These are phyloP conservation scores for Ceratobasidium sp. DNA, from an alignment of 1,284 basidiomycete species.

Conservation along the genomic window DNA sequence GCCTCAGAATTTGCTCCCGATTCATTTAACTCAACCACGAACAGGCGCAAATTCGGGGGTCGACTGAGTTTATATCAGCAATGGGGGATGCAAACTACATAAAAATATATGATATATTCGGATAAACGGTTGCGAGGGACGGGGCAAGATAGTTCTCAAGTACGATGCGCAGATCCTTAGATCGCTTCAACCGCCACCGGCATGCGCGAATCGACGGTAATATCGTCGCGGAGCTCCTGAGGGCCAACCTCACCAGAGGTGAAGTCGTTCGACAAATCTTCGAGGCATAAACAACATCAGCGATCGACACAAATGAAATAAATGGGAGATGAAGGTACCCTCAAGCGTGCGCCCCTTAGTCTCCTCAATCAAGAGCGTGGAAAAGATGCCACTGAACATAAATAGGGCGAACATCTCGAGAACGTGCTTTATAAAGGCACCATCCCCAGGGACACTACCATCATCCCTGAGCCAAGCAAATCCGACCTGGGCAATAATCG, in stretches of 20 bases:
- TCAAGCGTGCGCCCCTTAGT: constrained; percentile 74
- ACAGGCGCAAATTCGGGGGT: too few species aligned
- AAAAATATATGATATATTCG: too few species aligned
- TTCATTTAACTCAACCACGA: too few species aligned
- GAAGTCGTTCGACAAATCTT: constrained; percentile 47
- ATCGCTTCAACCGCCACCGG: background rate
- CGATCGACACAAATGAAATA: background rate
- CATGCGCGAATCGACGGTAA: constrained; percentile 6
- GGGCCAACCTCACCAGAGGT: constrained; percentile 37
- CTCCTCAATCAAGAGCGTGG: constrained; percentile 77
- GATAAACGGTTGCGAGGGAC: too few species aligned
- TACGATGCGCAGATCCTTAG: too few species aligned
- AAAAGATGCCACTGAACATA: constrained; percentile 80
- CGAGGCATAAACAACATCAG: background rate
- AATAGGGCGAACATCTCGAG: constrained; percentile 76
- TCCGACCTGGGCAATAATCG: constrained; percentile 81
- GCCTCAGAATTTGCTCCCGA: too few species aligned
- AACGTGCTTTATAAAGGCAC: constrained; percentile 63
- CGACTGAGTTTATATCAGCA: too few species aligned
- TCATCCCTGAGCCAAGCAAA: constrained; percentile 75
- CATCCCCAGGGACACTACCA: constrained; percentile 61
- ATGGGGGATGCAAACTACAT: too few species aligned
- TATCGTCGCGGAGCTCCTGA: constrained; percentile 13
- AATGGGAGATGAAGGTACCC: constrained; percentile 51
- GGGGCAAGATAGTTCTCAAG: too few species aligned